These are phyloP conservation scores for Annulohypoxylon maeteangense DNA, from an alignment of 495 filamentous ascomycete species.

Conservation along the genomic window DNA sequence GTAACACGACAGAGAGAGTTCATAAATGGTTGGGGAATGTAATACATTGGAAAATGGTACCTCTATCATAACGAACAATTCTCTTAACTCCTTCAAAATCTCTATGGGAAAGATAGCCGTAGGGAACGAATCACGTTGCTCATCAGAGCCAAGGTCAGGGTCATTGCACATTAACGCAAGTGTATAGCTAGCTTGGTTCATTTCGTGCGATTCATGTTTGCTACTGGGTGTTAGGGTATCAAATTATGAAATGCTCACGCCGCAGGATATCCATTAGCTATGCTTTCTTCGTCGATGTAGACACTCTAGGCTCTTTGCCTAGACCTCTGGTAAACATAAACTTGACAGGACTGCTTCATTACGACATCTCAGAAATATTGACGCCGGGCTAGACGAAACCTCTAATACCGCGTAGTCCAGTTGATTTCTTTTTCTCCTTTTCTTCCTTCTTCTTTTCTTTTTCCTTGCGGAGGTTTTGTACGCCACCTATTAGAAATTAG, in stretches of 20 bases:
- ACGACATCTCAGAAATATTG: neutral
- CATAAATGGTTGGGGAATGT: neutral
- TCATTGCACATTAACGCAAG: neutral
- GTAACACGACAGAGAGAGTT: neutral
- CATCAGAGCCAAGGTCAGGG: neutral
- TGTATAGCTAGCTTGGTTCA: neutral
- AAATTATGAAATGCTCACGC: neutral
- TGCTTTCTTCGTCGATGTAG: neutral
- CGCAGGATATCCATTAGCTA: neutral
- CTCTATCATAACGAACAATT: neutral
- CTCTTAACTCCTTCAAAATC: neutral
- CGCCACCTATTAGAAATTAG: constrained; percentile 59
- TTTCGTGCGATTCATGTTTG: neutral
- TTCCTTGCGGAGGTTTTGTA: constrained; percentile 66
- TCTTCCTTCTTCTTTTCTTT: constrained; percentile 60
- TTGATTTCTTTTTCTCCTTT: constrained; percentile 64
- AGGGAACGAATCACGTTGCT: neutral
- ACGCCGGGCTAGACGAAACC: constrained; percentile 55
- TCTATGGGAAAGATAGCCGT: neutral
- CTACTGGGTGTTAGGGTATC: neutral
- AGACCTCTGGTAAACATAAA: neutral
- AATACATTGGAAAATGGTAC: too few species aligned
- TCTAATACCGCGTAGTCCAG: constrained; percentile 62
- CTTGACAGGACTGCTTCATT: neutral
- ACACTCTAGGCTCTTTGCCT: neutral